Base-by-base conservation (phyloP, 768 basidiomycete species). In the Lentinula edodes region DNA sequence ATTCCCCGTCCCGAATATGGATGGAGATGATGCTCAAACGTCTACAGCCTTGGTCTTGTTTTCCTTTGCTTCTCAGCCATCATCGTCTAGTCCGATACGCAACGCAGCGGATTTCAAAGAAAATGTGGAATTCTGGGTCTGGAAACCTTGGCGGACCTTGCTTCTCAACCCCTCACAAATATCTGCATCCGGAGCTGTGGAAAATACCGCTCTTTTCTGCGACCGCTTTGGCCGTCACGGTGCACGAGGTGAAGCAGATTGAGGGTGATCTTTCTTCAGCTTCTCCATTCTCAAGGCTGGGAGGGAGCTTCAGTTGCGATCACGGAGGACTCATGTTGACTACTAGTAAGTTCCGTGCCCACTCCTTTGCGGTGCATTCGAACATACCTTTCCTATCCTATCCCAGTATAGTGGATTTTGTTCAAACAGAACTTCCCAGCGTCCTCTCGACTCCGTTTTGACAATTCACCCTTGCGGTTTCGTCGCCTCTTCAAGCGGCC, bases 61-160 rank as follows among this genome's bases (percentile, higher is more conserved):
- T 15, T 39, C 36, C 10, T 60, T 60, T 39, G n/a, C 45, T 28
- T 34, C 18, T 7, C 16, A 53, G 18, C 39, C 59, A 10, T 20
- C 45, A 35, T 9, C 59, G 5, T 42, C 59, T 36, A 28, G 10
- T 41, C 39, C 51, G 6, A 52, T 60, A 15, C 51, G 59, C n/a
- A 60, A 60, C 43, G 34, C 51, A n/a, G 34, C 28, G 10, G 9
- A 41, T 39, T 43, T 60, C 5, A 34, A 34, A 15, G 20, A 41
- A 6, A 18, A 50, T 32, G 48, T 15, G 5, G 59, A 60, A 41
- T 52, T 60, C 38, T 60, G 23, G 45, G 35, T 60, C 9, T 60
- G 59, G 50, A 60, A 60, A 38, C 59, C 59, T 39, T 60, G 59
- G 59, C 59, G 59, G 9, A 59, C 45, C 16, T 6, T 59, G n/a